Base-by-base conservation (phyloP, 2,329 filamentous ascomycete species). In the Rachicladosporium sp. region DNA sequence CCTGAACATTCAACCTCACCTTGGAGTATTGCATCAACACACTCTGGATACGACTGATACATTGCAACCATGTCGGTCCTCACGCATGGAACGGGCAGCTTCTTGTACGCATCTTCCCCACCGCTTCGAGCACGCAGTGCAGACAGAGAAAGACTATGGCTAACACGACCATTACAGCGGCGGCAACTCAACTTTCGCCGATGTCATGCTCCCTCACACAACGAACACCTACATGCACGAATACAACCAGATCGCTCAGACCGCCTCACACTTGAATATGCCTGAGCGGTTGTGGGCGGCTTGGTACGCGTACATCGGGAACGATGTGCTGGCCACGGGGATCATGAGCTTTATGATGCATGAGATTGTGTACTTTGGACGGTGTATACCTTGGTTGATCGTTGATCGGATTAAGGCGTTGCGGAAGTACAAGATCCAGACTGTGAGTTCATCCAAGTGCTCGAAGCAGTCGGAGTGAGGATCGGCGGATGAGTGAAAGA, bases 261-360 rank as follows among this genome's bases (percentile, higher is more conserved):
- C 76, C 71, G 91, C 94, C 74, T 74, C 93, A 42, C 76, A 87
- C 51, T 78, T 98, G 57, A 95, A 86, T 64, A 71, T 85, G 48
- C 68, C 79, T 56, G 91, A 98, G 72, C 80, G 80, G 58, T 71
- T 94, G 50, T 98, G 91, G 91, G 82, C 84, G 36, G 79, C 87
- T 31, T 96, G 87, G 89, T 98, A 98, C 63, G 76, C 89, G 10
- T 98, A 80, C 74, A 94, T 96, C 82, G 85, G 93, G 63, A 98
- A 98, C 62, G 91, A 98, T 66, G 80, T 83, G 40, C 78, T 98
- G 46, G 91, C 91, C 43, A 98, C 91, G 3, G 91, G 91, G 45
- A 91, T 98, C 68, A 82, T 96, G 83, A 94, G 87, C 55, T 98
- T 98, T 63, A 66, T 81, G 51, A 85, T 96, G 76, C 91, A 98